Evolutionary conservation across 2,329 filamentous ascomycete species (phyloP).

Genomic region (Scolecobasidium constrictum): DNA sequence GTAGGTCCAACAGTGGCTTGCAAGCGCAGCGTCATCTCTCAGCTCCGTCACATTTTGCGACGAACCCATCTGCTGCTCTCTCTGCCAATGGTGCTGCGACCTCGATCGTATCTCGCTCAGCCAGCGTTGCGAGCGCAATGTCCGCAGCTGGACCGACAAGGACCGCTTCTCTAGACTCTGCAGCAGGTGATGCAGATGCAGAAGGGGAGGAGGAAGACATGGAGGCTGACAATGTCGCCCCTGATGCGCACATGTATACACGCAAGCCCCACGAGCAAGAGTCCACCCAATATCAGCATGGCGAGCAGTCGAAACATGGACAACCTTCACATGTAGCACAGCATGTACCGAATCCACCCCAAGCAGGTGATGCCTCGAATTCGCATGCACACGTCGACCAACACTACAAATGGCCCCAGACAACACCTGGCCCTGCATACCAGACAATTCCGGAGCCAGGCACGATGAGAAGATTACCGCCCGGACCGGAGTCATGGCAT

Average conservation of each 20-base stretch:
- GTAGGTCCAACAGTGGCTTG: conserved; percentile 19
- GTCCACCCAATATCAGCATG: neutral
- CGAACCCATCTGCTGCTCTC: neutral
- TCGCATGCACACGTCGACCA: neutral
- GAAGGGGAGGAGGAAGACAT: conserved; percentile 10
- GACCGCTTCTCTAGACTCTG: conserved; percentile 3
- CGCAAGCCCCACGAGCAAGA: conserved; percentile 1
- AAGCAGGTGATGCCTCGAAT: neutral
- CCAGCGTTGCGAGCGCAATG: conserved; percentile 6
- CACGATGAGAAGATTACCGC: neutral
- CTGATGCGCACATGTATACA: conserved; percentile 4
- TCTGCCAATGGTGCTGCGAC: neutral
- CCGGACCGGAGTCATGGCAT: conserved; percentile 1
- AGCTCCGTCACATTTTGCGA: conserved; percentile 7
- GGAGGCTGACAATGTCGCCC: conserved; percentile 3
- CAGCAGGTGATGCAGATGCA: conserved; percentile 6
- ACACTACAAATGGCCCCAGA: neutral
- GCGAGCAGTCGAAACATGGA: neutral
- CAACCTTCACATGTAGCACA: conserved; percentile 1
- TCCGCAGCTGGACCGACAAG: neutral
- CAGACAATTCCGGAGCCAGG: neutral
- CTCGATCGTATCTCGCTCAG: neutral
- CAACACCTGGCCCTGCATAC: neutral
- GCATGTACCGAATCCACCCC: neutral
- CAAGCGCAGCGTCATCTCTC: conserved; percentile 23